Base-by-base conservation (phyloP, 129 eudicot species). In the Lactuca sativa region DNA sequence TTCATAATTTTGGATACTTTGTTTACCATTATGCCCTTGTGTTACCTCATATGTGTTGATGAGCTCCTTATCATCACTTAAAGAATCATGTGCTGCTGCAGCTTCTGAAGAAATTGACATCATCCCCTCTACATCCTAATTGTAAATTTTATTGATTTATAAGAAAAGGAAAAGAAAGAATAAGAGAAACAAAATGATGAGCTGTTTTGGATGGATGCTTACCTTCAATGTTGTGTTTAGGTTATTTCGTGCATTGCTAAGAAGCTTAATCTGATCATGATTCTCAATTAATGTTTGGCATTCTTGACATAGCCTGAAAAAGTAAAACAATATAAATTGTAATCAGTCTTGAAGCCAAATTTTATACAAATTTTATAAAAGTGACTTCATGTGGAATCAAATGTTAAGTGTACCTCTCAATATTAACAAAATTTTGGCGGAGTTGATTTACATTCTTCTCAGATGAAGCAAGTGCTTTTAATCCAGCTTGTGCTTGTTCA, bases 51-150 rank as follows among this genome's bases (percentile, higher is more conserved):
- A 95, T 38, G 99, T 90, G 81, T 88, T 90, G 18, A 85, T 87
- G 51, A 95, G 95, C 78, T 95, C 99, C 82, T 80, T 95, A 64
- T 95, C 97, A 80, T 95, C 93, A 69, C 88, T 87, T 71, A 95
- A 71, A 57, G 99, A 90, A 62, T 90, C 91, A 55, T 81, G 90
- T 17, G 99, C 99, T 74, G 82, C 99, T 59, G 97, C 74, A 70
- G 99, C 99, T 81, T 95, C 99, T 36, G 80, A 91, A 55, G 99
- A 95, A 61, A 95, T 95, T 4, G 99, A 90, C 97, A 95, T 87
- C 99, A 95, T 90, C 18, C 99, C 99, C 79, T 90, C 99, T 62
- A 95, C 90, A 77, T 95, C 99, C 99, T 95, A 69, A 69, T 38
- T 71, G 59, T 70, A 34, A 9, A 59, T 9, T 37, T 33, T 57